Percentiles rank a stretch among this genome's conserved stretches.
These are phyloP conservation scores for Candida boleticola DNA, from an alignment of 805 yeast species.

Conservation along the genomic window DNA sequence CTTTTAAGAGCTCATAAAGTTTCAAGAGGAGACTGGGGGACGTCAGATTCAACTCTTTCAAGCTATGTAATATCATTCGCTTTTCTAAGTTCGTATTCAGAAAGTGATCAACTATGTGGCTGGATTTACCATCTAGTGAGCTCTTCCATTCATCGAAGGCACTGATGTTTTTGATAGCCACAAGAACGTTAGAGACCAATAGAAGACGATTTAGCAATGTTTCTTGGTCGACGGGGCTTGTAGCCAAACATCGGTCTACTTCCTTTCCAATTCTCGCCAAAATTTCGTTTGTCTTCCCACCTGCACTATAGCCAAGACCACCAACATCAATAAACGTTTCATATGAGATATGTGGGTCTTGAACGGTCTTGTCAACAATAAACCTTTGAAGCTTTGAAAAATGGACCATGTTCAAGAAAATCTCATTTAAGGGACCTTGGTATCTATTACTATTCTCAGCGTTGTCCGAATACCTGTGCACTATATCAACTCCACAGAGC, in stretches of 20 bases:
- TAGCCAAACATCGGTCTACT: too few species aligned
- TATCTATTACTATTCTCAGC: neutral
- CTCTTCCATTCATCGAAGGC: neutral
- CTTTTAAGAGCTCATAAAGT: neutral
- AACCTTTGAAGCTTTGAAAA: neutral
- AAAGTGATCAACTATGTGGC: neutral
- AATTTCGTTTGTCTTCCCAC: neutral
- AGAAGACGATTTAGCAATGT: neutral
- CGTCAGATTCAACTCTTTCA: neutral
- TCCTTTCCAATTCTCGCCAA: neutral
- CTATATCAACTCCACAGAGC: constrained; percentile 32
- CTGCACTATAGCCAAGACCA: too few species aligned
- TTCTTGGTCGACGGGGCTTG: neutral
- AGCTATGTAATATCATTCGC: neutral
- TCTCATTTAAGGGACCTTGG: neutral
- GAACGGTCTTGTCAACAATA: neutral
- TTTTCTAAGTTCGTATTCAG: neutral
- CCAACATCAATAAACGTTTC: too few species aligned
- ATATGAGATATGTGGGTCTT: neutral
- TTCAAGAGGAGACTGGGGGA: neutral
- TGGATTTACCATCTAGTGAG: neutral
- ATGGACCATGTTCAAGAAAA: neutral
- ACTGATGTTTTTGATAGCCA: neutral
- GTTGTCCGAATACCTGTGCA: neutral
- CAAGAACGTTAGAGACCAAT: neutral